phyloP scores from a whole-genome alignment of 2,329 filamentous ascomycete genomes.

The Aspergillus pseudoglaucus region DNA sequence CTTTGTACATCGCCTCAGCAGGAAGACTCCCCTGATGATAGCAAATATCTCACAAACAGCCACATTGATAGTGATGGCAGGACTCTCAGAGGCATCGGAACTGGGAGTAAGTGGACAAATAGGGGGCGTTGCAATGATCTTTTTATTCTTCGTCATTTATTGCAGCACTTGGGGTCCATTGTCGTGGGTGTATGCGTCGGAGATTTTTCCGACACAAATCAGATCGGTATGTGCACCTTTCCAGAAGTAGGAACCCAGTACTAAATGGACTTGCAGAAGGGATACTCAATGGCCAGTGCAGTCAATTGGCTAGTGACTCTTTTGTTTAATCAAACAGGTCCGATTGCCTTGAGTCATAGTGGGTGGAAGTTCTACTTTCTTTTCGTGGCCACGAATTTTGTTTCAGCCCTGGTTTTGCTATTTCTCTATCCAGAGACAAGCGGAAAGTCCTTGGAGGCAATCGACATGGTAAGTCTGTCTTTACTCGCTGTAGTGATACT shows the following conservation, averaged over 20 bases:
- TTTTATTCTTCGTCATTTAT: constrained; percentile 54
- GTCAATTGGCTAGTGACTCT: constrained; percentile 56
- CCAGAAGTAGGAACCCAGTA: background rate
- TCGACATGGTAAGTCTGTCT: constrained; percentile 38
- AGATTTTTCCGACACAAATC: constrained; percentile 62
- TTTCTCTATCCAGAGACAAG: constrained; percentile 52
- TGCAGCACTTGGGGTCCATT: constrained; percentile 21
- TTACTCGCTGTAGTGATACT: background rate
- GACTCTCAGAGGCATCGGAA: constrained; percentile 55
- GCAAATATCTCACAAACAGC: constrained; percentile 38
- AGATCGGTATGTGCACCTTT: constrained; percentile 26
- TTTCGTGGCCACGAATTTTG: constrained; percentile 47
- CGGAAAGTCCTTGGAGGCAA: constrained; percentile 50
- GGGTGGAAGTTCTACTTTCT: constrained; percentile 54
- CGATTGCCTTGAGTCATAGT: constrained; percentile 45
- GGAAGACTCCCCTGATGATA: constrained; percentile 49
- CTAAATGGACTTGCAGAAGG: constrained; percentile 37
- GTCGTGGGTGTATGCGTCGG: constrained; percentile 58
- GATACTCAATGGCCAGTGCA: constrained; percentile 52
- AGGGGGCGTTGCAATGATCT: constrained; percentile 50
- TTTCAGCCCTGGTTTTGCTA: constrained; percentile 41
- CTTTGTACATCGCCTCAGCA: constrained; percentile 49
- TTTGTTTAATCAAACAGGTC: constrained; percentile 54
- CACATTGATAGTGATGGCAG: constrained; percentile 53
- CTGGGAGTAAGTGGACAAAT: constrained; percentile 39